Evolutionary conservation across 257 asterid species (phyloP).

Genomic region (Solanum infundibuliforme): DNA sequence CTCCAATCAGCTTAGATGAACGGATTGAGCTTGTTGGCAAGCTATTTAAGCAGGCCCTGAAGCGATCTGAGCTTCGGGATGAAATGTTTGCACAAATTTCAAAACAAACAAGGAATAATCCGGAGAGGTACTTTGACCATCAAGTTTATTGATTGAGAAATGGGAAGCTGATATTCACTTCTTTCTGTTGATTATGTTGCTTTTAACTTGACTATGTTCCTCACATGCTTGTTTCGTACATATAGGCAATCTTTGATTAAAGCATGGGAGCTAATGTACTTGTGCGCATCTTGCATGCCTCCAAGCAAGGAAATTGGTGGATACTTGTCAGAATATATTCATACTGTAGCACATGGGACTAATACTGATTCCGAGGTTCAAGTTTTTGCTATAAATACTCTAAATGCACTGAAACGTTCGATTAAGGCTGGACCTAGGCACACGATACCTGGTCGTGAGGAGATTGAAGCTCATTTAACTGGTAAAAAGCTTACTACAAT

Average conservation of each 20-base stretch:
- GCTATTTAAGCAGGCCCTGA: constrained; percentile 82
- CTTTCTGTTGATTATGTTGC: not conserved
- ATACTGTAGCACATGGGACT: constrained; percentile 57
- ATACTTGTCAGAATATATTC: constrained; percentile 76
- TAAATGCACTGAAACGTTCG: constrained; percentile 83
- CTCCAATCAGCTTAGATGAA: constrained; percentile 58
- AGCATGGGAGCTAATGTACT: constrained; percentile 95
- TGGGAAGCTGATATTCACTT: not conserved
- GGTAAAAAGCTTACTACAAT: constrained; percentile 92
- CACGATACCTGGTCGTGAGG: constrained; percentile 85
- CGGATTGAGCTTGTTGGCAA: constrained; percentile 74
- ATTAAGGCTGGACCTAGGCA: constrained; percentile 94
- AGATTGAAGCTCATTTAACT: constrained; percentile 87
- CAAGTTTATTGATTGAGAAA: not conserved
- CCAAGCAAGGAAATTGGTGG: constrained; percentile 96
- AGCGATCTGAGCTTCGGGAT: constrained; percentile 92
- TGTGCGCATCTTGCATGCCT: constrained; percentile 96
- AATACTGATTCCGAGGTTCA: constrained; percentile 76
- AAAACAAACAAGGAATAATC: constrained; percentile 91
- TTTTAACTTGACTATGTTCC: not conserved
- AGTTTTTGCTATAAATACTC: constrained; percentile 65
- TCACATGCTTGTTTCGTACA: constrained; percentile 5
- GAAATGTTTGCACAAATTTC: constrained; percentile 88
- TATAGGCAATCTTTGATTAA: constrained; percentile 61
- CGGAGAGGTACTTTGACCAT: constrained; percentile 49